phyloP scores from a whole-genome alignment of 768 basidiomycete species.

The Botryobasidium botryosum region DNA sequence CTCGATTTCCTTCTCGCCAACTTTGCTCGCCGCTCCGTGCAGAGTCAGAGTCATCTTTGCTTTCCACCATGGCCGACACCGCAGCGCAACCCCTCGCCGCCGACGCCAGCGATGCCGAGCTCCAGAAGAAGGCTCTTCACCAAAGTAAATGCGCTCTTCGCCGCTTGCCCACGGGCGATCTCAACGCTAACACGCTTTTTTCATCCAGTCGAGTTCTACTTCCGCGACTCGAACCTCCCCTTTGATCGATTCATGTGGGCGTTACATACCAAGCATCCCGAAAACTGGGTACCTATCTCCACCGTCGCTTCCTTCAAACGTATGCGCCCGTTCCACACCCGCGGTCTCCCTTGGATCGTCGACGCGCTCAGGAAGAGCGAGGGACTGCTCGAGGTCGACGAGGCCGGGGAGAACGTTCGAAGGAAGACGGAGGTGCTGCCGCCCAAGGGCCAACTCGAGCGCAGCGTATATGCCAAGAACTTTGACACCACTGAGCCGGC shows the following conservation, averaged over 20 bases:
- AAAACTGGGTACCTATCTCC: constrained; percentile 81
- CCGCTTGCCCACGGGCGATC: not conserved
- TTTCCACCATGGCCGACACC: not conserved
- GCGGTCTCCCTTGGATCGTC: constrained; percentile 51
- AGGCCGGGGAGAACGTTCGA: constrained; percentile 52
- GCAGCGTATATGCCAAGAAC: constrained; percentile 81
- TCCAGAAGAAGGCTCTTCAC: too few species aligned
- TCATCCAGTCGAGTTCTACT: constrained; percentile 78
- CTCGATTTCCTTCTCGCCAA: too few species aligned
- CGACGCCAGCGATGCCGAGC: too few species aligned
- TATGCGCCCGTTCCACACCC: constrained; percentile 45
- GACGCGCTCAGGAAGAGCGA: constrained; percentile 38
- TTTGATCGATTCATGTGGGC: constrained; percentile 96
- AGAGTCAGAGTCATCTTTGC: not conserved
- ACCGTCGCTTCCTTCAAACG: constrained; percentile 89
- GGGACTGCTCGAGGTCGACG: constrained; percentile 53
- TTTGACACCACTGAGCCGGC: constrained; percentile 31
- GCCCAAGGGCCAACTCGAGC: constrained; percentile 60
- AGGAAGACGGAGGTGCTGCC: constrained; percentile 58
- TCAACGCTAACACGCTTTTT: too few species aligned
- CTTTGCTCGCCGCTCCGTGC: too few species aligned
- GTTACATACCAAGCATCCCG: constrained; percentile 49
- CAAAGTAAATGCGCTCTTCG: too few species aligned
- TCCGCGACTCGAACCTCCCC: constrained; percentile 90
- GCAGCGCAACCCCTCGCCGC: too few species aligned